phyloP scores from a whole-genome alignment of 2,329 filamentous ascomycete genomes.

The Colletotrichum aenigma region DNA sequence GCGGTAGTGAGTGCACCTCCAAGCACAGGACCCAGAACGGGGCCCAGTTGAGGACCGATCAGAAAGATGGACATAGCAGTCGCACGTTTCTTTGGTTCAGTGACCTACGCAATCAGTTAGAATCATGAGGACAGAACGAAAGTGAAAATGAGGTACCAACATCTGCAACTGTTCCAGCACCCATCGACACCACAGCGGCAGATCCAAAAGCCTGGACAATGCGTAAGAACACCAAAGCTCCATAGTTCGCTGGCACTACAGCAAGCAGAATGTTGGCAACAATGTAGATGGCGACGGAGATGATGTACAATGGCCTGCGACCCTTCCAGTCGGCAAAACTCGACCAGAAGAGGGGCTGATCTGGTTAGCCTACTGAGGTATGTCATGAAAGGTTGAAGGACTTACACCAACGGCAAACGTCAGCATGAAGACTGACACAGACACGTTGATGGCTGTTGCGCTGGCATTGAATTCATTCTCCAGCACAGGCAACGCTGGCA shows the following conservation, averaged over 20 bases:
- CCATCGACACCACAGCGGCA: constrained; percentile 44
- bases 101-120: constrained; percentile 34
- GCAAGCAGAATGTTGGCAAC: constrained; percentile 42
- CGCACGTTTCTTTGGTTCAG: constrained; percentile 32
- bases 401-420: constrained; percentile 43
- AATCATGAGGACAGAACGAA: neutral
- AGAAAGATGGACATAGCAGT: constrained; percentile 45
- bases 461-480: constrained; percentile 39
- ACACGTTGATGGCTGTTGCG: constrained; percentile 41
- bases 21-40: constrained; percentile 45
- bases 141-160: constrained; percentile 3
- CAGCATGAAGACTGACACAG: constrained; percentile 48
- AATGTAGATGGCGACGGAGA: constrained; percentile 42
- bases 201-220: constrained; percentile 47
- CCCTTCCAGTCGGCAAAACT: constrained; percentile 42
- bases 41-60: constrained; percentile 47
- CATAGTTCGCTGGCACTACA: constrained; percentile 39
- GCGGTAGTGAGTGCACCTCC: constrained; percentile 41
- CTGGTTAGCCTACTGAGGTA: neutral
- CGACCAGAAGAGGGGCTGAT: constrained; percentile 43
- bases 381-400: neutral
- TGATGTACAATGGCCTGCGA: constrained; percentile 42
- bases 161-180: constrained; percentile 47
- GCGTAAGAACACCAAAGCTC: constrained; percentile 40
- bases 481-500: constrained; percentile 42